These are phyloP conservation scores for Posidonia oceanica DNA, from an alignment of 116 monocot genomes.

Conservation along the genomic window DNA sequence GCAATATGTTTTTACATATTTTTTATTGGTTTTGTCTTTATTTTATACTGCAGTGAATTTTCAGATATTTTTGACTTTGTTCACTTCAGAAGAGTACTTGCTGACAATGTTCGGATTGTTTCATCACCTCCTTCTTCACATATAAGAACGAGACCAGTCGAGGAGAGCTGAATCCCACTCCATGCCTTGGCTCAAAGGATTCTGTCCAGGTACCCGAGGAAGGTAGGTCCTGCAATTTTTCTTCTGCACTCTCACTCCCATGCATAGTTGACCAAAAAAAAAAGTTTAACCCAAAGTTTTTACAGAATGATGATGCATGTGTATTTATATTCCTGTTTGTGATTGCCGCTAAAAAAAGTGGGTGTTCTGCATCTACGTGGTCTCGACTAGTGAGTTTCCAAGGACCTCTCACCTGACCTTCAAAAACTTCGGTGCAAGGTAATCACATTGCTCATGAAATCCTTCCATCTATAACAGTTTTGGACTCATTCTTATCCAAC, in stretches of 20 bases:
- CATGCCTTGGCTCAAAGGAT: slow-evolving; percentile 61
- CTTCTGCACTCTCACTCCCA: no score
- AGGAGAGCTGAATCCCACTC: slow-evolving; percentile 55
- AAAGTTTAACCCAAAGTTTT: no score
- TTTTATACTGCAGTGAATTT: slow-evolving; percentile 31
- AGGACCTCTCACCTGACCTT: slow-evolving; percentile 77
- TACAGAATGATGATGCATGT: no score
- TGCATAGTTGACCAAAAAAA: no score
- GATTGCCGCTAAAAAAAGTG: slow-evolving; percentile 57
- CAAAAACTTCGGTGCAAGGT: slow-evolving; percentile 99
- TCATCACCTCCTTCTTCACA: slow-evolving; percentile 80
- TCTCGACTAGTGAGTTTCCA: slow-evolving; percentile 81
- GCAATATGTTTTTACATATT: no score
- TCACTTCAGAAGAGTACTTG: slow-evolving; percentile 75
- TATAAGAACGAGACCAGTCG: slow-evolving; percentile 51
- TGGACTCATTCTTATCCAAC: neutral
- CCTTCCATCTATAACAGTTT: neutral
- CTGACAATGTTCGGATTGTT: slow-evolving; percentile 65
- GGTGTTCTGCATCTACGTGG: slow-evolving; percentile 81
- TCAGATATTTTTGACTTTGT: slow-evolving; percentile 81
- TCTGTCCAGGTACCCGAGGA: slow-evolving; percentile 36
- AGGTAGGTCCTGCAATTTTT: slow-evolving; percentile 14
- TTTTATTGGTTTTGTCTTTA: neutral
- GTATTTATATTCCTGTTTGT: no score
- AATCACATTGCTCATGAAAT: neutral